A percentile compares a stretch with the other conserved stretches of the same genome.
phyloP scores from a whole-genome alignment of 2,329 filamentous ascomycete species.

The Chaetomium strumarium region DNA sequence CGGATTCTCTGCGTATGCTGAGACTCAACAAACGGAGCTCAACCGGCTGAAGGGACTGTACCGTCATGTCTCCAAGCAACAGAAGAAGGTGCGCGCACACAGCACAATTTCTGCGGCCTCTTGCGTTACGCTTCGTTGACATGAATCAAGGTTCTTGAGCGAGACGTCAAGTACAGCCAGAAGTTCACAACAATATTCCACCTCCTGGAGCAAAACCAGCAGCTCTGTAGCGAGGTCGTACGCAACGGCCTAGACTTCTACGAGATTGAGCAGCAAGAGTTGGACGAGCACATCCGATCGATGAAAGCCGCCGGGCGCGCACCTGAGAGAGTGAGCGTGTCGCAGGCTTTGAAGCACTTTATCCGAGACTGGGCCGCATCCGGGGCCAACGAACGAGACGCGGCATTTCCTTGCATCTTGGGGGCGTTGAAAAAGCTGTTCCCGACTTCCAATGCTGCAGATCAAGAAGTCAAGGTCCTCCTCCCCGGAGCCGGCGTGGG shows the following conservation, averaged over 20 bases:
- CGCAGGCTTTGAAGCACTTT: conserved; percentile 51
- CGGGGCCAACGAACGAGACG: conserved; percentile 41
- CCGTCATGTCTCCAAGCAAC: conserved; percentile 31
- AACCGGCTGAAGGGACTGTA: conserved; percentile 33
- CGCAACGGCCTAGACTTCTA: conserved; percentile 42
- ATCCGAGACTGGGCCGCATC: conserved; percentile 51
- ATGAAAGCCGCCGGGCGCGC: conserved; percentile 33
- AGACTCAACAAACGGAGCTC: conserved; percentile 33
- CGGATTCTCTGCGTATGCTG: conserved; percentile 33
- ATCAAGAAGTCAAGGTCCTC: conserved; percentile 33
- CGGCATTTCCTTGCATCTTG: conserved; percentile 37
- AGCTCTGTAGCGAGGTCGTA: conserved; percentile 42
- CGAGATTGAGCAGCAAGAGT: conserved; percentile 36
- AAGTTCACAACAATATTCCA: conserved; percentile 42
- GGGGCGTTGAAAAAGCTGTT: conserved; percentile 30
- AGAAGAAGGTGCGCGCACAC: conserved; percentile 24
- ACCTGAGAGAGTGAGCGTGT: conserved; percentile 43
- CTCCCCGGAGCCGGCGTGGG: conserved; percentile 50
- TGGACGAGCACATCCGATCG: conserved; percentile 37
- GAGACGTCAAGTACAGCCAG: conserved; percentile 50
- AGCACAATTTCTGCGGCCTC: no score
- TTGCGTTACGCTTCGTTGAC: not conserved
- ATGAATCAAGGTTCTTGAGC: conserved; percentile 40
- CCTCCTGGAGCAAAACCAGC: conserved; percentile 40
- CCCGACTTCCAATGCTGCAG: conserved; percentile 21